Percentiles rank a stretch among this genome's conserved stretches.
Evolutionary conservation across 1,139 yeast genomes (phyloP).

Genomic region (Saccharomyces hybrid): DNA sequence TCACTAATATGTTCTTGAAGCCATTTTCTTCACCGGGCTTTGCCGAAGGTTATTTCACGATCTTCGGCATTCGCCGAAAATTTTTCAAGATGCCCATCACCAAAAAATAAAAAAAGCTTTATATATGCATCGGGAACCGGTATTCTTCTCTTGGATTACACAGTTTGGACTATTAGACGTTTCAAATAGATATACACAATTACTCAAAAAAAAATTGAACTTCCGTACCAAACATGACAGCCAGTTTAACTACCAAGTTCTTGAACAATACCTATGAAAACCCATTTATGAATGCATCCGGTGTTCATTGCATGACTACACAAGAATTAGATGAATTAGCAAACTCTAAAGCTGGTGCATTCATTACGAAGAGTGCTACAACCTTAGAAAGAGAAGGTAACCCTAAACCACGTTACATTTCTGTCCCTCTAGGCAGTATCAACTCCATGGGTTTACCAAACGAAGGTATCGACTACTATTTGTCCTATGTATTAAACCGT

Average conservation of each 20-base stretch:
- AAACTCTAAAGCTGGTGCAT: conserved; percentile 23
- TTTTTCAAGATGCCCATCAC: not conserved
- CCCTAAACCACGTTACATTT: conserved; percentile 26
- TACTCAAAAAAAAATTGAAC: not conserved
- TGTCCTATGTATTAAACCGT: conserved; percentile 19
- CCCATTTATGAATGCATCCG: conserved; percentile 30
- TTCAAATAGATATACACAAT: not conserved
- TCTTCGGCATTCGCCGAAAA: not conserved
- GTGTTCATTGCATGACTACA: conserved; percentile 27
- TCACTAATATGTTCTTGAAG: not conserved
- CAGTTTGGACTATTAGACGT: no score
- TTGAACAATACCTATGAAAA: conserved; percentile 16
- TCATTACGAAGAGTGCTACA: conserved; percentile 27
- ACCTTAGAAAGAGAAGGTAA: conserved; percentile 24
- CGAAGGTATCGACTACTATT: conserved; percentile 24
- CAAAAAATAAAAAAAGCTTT: not conserved
- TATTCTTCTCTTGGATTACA: not conserved
- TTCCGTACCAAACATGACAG: conserved; percentile 6
- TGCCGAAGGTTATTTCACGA: not conserved
- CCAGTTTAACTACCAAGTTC: conserved; percentile 17
- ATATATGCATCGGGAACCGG: not conserved
- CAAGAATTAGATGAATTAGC: conserved; percentile 22
- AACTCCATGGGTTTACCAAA: conserved; percentile 30
- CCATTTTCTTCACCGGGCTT: not conserved
- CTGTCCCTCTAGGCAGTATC: conserved; percentile 27